Conservation (phyloP, 495 filamentous ascomycete genomes). For the Penicillium paxilli region DNA sequence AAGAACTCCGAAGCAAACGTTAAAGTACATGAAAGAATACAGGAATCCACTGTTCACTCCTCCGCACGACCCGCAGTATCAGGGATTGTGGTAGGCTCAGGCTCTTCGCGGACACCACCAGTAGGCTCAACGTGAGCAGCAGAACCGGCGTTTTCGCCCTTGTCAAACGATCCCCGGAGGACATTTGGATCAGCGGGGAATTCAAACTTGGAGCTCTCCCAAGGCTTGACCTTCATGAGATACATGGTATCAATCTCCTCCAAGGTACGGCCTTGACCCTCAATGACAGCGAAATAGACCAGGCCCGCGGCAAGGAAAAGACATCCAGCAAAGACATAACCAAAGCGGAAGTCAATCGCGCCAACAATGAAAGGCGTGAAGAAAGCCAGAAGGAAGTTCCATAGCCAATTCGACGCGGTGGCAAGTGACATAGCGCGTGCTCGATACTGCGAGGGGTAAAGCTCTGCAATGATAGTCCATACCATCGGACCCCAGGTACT, state of each 20-base stretch:
- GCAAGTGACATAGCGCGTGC: constrained; percentile 73
- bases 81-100: background rate
- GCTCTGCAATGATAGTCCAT: constrained; percentile 77
- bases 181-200: constrained; percentile 29
- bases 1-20: too few relatives aligned
- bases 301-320: constrained; percentile 59
- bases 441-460: constrained; percentile 75
- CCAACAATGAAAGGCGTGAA: constrained; percentile 74
- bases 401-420: constrained; percentile 82
- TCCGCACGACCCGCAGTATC: background rate
- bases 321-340: constrained; percentile 77
- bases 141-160: constrained; percentile 4
- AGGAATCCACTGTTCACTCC: background rate
- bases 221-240: constrained; percentile 61
- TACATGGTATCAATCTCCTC: constrained; percentile 89
- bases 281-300: constrained; percentile 74
- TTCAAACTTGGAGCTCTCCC: constrained; percentile 54
- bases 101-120: background rate
- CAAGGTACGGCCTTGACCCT: constrained; percentile 63
- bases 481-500: constrained; percentile 83
- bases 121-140: constrained; percentile 19
- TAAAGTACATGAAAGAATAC: background rate
- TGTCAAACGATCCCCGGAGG: constrained; percentile 24
- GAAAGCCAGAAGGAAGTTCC: constrained; percentile 83
- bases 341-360: constrained; percentile 69